Evolutionary conservation across 805 yeast species (phyloP), one percentile per base, ranked within the genome.

Genomic region (Nakazawaea ishiwadae): DNA sequence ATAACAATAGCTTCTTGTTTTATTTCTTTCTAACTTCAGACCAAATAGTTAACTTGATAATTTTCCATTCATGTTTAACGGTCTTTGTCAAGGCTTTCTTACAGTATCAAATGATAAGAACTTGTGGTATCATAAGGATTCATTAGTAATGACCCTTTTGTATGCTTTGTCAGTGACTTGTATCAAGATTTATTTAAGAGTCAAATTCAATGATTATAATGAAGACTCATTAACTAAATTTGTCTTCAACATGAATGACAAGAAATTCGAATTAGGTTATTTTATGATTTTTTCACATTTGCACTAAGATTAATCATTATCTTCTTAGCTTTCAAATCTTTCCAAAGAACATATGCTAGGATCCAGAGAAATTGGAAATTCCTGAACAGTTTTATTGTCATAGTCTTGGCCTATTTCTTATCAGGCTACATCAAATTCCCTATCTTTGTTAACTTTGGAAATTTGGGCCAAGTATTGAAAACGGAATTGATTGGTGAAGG

Each of bases 371-470:
- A 34, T 12, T 19, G 26, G 27, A 39, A 26, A 27, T 39, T 39
- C 20, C 19, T 33, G 23, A 19, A 19, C 29, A 39, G 43, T 27
- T 33, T 39, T 17, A 26, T 39, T n/a, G 34, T 33, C 9, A 23
- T 39, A 3, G 5, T 20, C n/a, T n/a, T 39, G 10, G 33, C 34
- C 4, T 32, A 32, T 14, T 17, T 27, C 29, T 33, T 39, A 18
- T 32, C 43, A 15, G 38, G 29, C 4, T 39, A 39, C 34, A 33
- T 39, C 34, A 39, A 33, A 20, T 39, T 39, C 38, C 43, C 43
- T 11, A 23, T 33, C 18, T 39, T 39, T 29, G 12, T 18, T 27
- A 18, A 32, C 6, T 11, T 39, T 9, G n/a, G 14, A 5, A 18
- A 16, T 21, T 15, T 39, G 12, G 12, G 16, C 5, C 21, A 26